These are phyloP conservation scores for Boletus fagicola DNA, from an alignment of 768 basidiomycete species.

Conservation along the genomic window DNA sequence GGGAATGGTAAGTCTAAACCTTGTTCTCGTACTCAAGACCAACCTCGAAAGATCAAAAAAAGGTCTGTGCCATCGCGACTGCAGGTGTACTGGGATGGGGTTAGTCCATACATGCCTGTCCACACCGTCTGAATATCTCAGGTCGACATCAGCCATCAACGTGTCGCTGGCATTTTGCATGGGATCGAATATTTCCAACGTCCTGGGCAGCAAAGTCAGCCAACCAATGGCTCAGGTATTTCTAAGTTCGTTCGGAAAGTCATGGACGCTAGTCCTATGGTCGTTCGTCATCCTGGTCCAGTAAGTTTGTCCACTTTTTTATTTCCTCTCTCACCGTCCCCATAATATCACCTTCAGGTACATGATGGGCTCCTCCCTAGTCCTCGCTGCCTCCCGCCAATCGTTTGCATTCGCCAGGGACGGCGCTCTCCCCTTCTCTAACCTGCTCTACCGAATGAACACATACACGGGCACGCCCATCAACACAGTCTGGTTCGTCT, in stretches of 20 bases:
- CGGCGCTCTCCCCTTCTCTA: constrained; percentile 57
- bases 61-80: constrained; percentile 39
- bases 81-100: constrained; percentile 47
- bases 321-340: not conserved
- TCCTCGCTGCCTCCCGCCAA: constrained; percentile 51
- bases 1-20: constrained; percentile 43
- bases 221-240: constrained; percentile 47
- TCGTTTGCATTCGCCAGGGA: constrained; percentile 56
- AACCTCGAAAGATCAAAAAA: not conserved
- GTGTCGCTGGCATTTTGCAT: constrained; percentile 56
- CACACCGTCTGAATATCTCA: not conserved
- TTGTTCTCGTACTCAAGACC: not conserved
- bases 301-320: constrained; percentile 24
- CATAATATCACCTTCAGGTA: constrained; percentile 26
- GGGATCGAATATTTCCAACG: constrained; percentile 44
- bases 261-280: constrained; percentile 49
- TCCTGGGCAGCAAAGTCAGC: constrained; percentile 29
- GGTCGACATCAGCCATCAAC: constrained; percentile 41
- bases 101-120: constrained; percentile 14
- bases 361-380: constrained; percentile 43
- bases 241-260: constrained; percentile 39
- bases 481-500: constrained; percentile 56
- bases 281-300: constrained; percentile 48
- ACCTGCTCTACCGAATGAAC: constrained; percentile 52
- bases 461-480: constrained; percentile 50